Percentiles rank a stretch among this genome's conserved stretches.
Evolutionary conservation across 768 basidiomycete genomes (phyloP).

Genomic region (Tremella yokohamensis): DNA sequence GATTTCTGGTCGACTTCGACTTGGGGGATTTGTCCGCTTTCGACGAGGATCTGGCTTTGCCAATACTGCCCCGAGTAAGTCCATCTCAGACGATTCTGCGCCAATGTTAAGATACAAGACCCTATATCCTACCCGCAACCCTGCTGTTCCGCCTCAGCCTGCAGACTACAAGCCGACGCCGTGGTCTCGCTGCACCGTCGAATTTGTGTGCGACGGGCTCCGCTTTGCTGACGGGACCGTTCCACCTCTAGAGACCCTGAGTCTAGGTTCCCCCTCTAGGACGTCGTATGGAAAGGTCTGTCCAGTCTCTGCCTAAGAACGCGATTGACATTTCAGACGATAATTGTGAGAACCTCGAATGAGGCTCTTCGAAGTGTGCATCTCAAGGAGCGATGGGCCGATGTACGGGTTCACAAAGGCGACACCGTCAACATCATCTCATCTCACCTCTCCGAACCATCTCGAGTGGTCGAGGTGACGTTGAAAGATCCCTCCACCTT

Average conservation of each 20-base stretch:
- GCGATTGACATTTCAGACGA: slow-evolving; percentile 11
- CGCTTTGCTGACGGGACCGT: slow-evolving; percentile 21
- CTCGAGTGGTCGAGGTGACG: slow-evolving; percentile 54
- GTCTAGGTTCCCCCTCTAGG: background rate
- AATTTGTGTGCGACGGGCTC: slow-evolving; percentile 23
- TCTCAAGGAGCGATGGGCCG: slow-evolving; percentile 74
- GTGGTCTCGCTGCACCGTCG: slow-evolving; percentile 38
- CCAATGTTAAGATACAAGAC: slow-evolving; percentile 7
- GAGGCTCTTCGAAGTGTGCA: slow-evolving; percentile 56
- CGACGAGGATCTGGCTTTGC: slow-evolving; percentile 24
- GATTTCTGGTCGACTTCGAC: slow-evolving; percentile 28
- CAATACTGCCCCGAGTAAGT: slow-evolving; percentile 16
- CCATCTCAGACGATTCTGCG: background rate
- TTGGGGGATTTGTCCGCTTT: slow-evolving; percentile 36
- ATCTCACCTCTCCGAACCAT: slow-evolving; percentile 54
- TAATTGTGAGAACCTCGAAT: slow-evolving; percentile 43
- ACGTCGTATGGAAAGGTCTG: slow-evolving; percentile 28
- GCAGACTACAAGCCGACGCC: slow-evolving; percentile 34
- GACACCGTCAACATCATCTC: slow-evolving; percentile 71
- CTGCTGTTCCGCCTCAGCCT: slow-evolving; percentile 31
- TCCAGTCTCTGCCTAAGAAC: background rate
- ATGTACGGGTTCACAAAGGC: slow-evolving; percentile 62
- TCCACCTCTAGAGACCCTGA: slow-evolving; percentile 3
- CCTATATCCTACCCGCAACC: slow-evolving; percentile 37
- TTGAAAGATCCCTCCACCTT: slow-evolving; percentile 59